phyloP scores from a whole-genome alignment of 148 eudicot species.

The Drosera capensis region DNA sequence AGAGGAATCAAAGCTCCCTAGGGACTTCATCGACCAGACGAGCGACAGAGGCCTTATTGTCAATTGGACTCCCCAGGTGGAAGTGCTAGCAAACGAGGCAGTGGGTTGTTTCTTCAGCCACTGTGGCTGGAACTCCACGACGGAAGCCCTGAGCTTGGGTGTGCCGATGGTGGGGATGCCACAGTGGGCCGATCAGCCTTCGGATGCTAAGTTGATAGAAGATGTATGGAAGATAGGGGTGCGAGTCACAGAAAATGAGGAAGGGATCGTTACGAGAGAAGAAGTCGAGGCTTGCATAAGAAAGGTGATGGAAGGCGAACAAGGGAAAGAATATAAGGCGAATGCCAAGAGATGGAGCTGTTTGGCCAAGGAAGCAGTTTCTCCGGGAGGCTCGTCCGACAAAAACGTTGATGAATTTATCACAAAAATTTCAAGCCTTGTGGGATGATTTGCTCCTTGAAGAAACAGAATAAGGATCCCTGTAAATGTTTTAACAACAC shows the following conservation, averaged over 20 bases:
- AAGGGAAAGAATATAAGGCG: constrained; percentile 11
- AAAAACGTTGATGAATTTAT: constrained; percentile 23
- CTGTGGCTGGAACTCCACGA: constrained; percentile 34
- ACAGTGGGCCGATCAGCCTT: constrained; percentile 34
- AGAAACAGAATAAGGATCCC: too few relatives aligned
- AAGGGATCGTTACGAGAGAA: constrained; percentile 22
- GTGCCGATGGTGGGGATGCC: constrained; percentile 27
- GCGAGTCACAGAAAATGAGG: constrained; percentile 20
- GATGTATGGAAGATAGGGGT: constrained; percentile 40
- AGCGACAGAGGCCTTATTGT: constrained; percentile 19
- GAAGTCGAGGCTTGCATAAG: constrained; percentile 20
- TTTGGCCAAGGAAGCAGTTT: constrained; percentile 21
- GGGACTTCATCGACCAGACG: constrained; percentile 2
- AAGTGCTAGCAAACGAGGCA: constrained; percentile 20
- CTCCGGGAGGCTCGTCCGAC: constrained; percentile 31
- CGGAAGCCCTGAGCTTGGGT: neutral
- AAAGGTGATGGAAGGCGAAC: constrained; percentile 29
- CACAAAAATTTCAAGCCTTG: constrained; percentile 6
- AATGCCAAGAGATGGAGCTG: constrained; percentile 24
- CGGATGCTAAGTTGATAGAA: constrained; percentile 31
- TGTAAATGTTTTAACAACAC: too few relatives aligned
- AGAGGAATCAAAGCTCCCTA: neutral
- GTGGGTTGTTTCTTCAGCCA: constrained; percentile 31
- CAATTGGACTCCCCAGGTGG: constrained; percentile 22
- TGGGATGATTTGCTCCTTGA: too few relatives aligned